These are phyloP conservation scores for Protea cynaroides DNA, from an alignment of 164 flowering plant genomes.

Conservation along the genomic window DNA sequence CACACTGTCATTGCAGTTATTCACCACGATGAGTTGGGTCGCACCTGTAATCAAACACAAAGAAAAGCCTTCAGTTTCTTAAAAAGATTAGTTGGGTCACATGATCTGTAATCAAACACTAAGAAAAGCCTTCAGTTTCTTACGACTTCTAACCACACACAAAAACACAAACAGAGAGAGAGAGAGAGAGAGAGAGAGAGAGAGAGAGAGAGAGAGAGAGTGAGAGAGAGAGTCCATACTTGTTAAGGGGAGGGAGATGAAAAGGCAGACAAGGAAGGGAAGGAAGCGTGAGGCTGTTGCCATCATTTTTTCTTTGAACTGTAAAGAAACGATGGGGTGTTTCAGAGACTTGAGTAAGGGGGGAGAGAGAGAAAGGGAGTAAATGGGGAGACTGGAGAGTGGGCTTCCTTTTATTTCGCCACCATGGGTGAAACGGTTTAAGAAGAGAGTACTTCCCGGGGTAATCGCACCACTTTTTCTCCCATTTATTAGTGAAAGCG, in stretches of 20 bases:
- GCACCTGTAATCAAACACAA: constrained; percentile 46
- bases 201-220: neutral
- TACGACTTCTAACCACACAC: too few relatives aligned
- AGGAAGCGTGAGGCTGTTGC: constrained; percentile 10
- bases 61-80: constrained; percentile 15
- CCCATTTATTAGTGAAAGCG: constrained; percentile 15
- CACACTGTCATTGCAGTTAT: constrained; percentile 57
- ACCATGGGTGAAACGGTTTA: constrained; percentile 5
- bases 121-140: too few relatives aligned
- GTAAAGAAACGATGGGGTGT: neutral
- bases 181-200: neutral
- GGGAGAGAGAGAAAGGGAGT: neutral
- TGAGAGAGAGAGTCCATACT: constrained; percentile 16
- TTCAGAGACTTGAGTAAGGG: neutral
- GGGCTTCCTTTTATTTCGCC: constrained; percentile 11
- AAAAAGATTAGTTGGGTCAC: too few relatives aligned
- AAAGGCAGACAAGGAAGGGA: constrained; percentile 18
- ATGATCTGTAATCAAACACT: too few relatives aligned
- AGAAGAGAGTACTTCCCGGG: constrained; percentile 3
- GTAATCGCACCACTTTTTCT: constrained; percentile 4
- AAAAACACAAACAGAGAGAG: too few relatives aligned
- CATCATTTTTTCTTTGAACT: constrained; percentile 16
- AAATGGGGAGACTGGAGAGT: neutral
- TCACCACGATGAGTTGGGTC: constrained; percentile 43
- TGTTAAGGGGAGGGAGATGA: constrained; percentile 19